These are phyloP conservation scores for Bacterosira constricta DNA, from an alignment of 108 stramenopile genomes.

Conservation along the genomic window DNA sequence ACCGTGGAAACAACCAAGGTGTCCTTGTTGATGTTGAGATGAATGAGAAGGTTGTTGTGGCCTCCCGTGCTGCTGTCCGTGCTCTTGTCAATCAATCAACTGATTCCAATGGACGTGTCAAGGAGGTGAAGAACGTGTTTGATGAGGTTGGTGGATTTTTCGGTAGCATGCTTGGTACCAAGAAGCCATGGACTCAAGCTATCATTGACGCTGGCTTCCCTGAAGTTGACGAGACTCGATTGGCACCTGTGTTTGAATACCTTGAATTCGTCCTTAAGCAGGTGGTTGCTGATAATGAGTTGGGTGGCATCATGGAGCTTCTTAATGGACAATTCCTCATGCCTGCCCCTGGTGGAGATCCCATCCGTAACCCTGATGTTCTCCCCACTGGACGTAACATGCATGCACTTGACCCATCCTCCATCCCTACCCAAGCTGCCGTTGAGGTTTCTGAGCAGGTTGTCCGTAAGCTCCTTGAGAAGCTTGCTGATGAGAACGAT, in stretches of 20 bases:
- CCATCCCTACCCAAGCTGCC: constrained; percentile 95
- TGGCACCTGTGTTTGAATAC: constrained; percentile 87
- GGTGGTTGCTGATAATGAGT: constrained; percentile 96
- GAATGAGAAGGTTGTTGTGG: constrained; percentile 82
- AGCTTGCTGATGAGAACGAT: constrained; percentile 84
- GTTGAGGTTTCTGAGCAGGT: constrained; percentile 91
- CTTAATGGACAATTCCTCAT: constrained; percentile 94
- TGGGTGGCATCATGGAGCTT: constrained; percentile 91
- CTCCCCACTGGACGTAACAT: constrained; percentile 96
- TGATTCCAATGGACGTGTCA: constrained; percentile 90
- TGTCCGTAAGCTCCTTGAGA: constrained; percentile 88
- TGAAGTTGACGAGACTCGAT: constrained; percentile 74
- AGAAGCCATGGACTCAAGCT: constrained; percentile 90
- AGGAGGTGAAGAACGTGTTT: constrained; percentile 91
- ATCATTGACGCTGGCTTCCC: constrained; percentile 91
- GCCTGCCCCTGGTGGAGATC: constrained; percentile 97
- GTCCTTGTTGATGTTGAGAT: constrained; percentile 87
- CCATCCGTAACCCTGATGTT: constrained; percentile 97
- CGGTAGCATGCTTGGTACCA: constrained; percentile 65
- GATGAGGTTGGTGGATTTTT: constrained; percentile 82
- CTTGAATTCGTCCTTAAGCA: constrained; percentile 97
- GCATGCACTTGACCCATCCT: constrained; percentile 95
- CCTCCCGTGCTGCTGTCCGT: constrained; percentile 87
- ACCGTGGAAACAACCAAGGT: constrained; percentile 92
- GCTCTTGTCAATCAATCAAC: constrained; percentile 91